Base-by-base conservation (phyloP, 2,329 filamentous ascomycete genomes). In the Emydomyces testavorans region DNA sequence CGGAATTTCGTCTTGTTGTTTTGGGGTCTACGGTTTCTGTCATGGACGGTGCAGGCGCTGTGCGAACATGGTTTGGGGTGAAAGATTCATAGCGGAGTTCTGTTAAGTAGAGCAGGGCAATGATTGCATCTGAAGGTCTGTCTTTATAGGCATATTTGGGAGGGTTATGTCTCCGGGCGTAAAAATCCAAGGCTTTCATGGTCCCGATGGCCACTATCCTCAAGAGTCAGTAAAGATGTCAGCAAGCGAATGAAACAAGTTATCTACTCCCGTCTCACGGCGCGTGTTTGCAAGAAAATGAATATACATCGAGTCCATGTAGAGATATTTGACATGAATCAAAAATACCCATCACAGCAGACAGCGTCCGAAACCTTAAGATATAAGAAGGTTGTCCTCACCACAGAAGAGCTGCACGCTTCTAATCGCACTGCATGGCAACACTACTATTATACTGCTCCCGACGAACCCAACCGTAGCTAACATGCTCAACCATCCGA, bases 61-160 rank as follows among this genome's bases (percentile, higher is more conserved):
- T 53, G 3, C 64, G 60, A 42, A 68, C 60, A 40, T 62, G 58
- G 50, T 69, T 70, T 42, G 67, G 67, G 1, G 59, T 63, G 54
- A 70, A 70, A 13, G 65, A 68, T 48, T 70, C 67, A 52, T 68
- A 69, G 43, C 67, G 63, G 7, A 70, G 55, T 52, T 70, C 66
- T 1, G 64, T 68, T 8, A 69, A 51, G 13, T 65, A 48, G 8
- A 67, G 56, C 11, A 69, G 53, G 1, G 64, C 57, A 13, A 62
- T 50, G 18, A 60, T 42, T 50, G 55, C 57, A 38, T 60, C 56
- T 8, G 58, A 50, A n/a, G 58, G 64, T 11, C 29, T 46, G 7
- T 53, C 53, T 6, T 55, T 50, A 23, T 56, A 56, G 11, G 57
- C 58, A 52, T 67, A 68, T 43, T 46, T 53, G 8, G 64, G 66